Evolutionary conservation across 805 yeast genomes (phyloP).

Genomic region (Suhomyces sp.): DNA sequence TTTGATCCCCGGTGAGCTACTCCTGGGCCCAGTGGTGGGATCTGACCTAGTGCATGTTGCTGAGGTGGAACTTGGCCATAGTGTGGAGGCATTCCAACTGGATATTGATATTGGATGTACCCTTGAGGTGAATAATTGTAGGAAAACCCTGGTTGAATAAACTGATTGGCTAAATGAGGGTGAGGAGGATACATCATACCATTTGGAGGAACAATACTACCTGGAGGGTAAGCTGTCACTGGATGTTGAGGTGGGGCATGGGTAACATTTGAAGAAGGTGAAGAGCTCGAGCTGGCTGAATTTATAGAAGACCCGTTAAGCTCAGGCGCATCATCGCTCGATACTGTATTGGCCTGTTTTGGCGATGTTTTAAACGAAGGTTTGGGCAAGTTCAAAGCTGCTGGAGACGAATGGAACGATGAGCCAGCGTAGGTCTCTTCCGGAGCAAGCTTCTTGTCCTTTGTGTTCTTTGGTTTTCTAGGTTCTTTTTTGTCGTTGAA

Average conservation of each 20-base stretch:
- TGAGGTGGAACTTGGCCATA: background rate
- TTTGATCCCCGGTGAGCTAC: constrained; percentile 1
- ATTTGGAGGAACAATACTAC: constrained; percentile 8
- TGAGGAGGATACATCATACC: constrained; percentile 5
- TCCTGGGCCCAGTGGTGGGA: constrained; percentile 7
- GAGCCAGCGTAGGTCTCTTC: constrained; percentile 53
- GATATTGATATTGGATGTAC: constrained; percentile 29
- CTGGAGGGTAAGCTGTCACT: constrained; percentile 32
- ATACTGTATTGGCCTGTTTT: constrained; percentile 7
- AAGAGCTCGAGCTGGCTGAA: background rate
- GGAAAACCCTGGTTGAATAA: constrained; percentile 29
- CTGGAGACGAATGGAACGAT: constrained; percentile 55
- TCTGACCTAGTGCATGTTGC: background rate
- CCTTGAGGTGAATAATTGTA: constrained; percentile 32
- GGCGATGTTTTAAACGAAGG: constrained; percentile 46
- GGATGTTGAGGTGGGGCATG: constrained; percentile 25
- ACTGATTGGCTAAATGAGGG: constrained; percentile 12
- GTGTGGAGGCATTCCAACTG: constrained; percentile 12
- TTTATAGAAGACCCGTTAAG: background rate
- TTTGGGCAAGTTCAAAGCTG: constrained; percentile 53
- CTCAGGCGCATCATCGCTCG: background rate
- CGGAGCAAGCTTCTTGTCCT: constrained; percentile 6
- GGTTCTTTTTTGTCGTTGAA: constrained; percentile 8
- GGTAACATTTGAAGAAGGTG: background rate
- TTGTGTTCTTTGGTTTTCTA: background rate